Base-by-base conservation (phyloP, 1,284 basidiomycete genomes). In the Trichosporon coremiiforme region DNA sequence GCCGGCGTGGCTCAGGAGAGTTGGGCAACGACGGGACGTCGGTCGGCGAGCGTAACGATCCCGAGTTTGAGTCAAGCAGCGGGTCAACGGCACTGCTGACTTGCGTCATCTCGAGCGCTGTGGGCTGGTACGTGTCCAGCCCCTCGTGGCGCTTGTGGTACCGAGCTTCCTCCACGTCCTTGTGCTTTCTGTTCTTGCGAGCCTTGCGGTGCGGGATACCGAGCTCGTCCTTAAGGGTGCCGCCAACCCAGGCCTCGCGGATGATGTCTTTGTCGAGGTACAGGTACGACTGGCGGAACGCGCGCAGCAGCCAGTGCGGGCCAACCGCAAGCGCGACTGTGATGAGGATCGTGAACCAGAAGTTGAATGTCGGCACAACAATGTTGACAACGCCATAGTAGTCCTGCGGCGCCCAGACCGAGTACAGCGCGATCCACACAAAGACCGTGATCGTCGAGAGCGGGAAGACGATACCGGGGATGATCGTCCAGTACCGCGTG, bases 401-500 rank as follows among this genome's bases (percentile, higher is more conserved):
- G 75, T 91, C 88, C 63, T 84, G 85, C 66, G 88, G 90, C 1
- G 79, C 73, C 78, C 94, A 89, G 81, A 88, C 88, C 4, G 93
- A 94, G 82, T 93, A 96, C 67, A 95, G 86, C 4, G 90, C 88
- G 71, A 95, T 90, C 94, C 94, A 97, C 22, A 91, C 75, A 73
- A 91, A 82, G 88, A 94, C 90, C 47, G 91, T 85, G 15, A 94
- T 79, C 0, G 89, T 91, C 10, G 94, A 96, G 29, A 90, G 89
- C 67, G 92, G 84, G 68, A 92, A 89, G 66, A 92, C 87, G 69
- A 91, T 83, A 88, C 90, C 93, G 4, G 92, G 93, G 74, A 96
- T 90, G 71, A 89, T 85, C 1, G 93, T 95, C 94, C 94, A 96
- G 78, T 96, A 96, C 71, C 90, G 86, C 22, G 90, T 95, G 81